phyloP scores from a whole-genome alignment of 1,284 basidiomycete species.

The Anthracocystis panici-leucophaei region DNA sequence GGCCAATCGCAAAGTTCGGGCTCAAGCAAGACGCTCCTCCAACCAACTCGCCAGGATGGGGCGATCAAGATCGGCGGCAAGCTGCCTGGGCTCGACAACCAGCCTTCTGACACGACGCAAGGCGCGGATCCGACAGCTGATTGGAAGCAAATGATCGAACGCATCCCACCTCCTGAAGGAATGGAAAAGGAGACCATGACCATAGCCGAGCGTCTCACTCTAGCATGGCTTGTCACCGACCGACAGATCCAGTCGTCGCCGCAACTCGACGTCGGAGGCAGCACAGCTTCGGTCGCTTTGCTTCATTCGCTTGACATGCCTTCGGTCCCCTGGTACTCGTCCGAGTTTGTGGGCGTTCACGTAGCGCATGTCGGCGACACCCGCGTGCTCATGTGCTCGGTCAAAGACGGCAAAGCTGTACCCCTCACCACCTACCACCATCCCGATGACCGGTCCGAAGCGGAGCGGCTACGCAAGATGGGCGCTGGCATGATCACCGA shows the following conservation, averaged over 20 bases:
- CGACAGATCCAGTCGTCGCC: constrained; percentile 60
- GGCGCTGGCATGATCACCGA: constrained; percentile 90
- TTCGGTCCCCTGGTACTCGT: constrained; percentile 71
- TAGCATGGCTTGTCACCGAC: constrained; percentile 66
- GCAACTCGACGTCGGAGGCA: constrained; percentile 74
- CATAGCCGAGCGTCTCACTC: constrained; percentile 64
- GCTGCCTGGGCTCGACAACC: constrained; percentile 7
- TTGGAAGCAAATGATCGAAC: constrained; percentile 38
- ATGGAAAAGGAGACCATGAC: constrained; percentile 55
- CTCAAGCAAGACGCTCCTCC: constrained; percentile 32
- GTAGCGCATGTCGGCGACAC: constrained; percentile 91
- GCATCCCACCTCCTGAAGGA: constrained; percentile 50
- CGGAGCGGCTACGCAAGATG: constrained; percentile 84
- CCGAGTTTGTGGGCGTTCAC: constrained; percentile 72
- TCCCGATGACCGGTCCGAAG: constrained; percentile 87
- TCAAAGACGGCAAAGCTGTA: constrained; percentile 78
- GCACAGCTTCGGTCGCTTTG: constrained; percentile 88
- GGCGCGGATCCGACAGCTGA: constrained; percentile 9
- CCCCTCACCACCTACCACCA: constrained; percentile 81
- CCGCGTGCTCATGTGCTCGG: constrained; percentile 83
- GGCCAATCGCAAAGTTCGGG: constrained; percentile 15
- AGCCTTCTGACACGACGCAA: neutral
- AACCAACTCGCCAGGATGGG: constrained; percentile 27
- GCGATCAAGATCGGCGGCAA: constrained; percentile 43
- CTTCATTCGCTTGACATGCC: constrained; percentile 84